Percentiles rank a stretch among this genome's conserved stretches.
Conservation (phyloP, 1,284 basidiomycete species). For the Boletus mariae region DNA sequence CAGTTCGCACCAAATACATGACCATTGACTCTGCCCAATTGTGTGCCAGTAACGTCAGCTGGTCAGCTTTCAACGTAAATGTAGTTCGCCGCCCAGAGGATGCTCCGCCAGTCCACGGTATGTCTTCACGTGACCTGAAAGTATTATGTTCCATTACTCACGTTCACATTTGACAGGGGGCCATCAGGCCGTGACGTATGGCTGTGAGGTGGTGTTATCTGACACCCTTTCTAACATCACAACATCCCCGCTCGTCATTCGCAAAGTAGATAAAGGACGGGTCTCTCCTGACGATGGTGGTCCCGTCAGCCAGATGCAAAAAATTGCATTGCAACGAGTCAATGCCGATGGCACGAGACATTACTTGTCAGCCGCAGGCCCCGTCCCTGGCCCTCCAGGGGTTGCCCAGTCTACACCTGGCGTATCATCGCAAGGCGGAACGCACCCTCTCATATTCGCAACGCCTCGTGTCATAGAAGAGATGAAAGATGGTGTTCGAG, state of each 20-base stretch:
- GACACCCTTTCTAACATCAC: conserved; percentile 82
- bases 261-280: conserved; percentile 89
- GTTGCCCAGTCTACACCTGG: conserved; percentile 61
- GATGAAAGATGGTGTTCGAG: conserved; percentile 64
- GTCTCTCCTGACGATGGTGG: conserved; percentile 81
- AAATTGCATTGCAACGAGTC: conserved; percentile 85
- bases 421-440: conserved; percentile 70
- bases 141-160: conserved; percentile 34
- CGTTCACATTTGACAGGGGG: conserved; percentile 49
- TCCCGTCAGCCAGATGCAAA: conserved; percentile 95
- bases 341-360: conserved; percentile 77
- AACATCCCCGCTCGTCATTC: conserved; percentile 84
- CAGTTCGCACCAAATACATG: conserved; percentile 96
- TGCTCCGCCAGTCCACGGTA: conserved; percentile 53
- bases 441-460: conserved; percentile 76
- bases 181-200: conserved; percentile 85
- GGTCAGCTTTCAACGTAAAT: conserved; percentile 93
- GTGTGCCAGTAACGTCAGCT: conserved; percentile 81
- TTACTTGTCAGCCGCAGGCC: conserved; percentile 80
- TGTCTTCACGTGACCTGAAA: conserved; percentile 51
- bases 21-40: conserved; percentile 82
- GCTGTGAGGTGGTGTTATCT: conserved; percentile 82
- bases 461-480: conserved; percentile 72
- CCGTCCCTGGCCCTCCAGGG: conserved; percentile 70
- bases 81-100: conserved; percentile 66